Evolutionary conservation across 495 filamentous ascomycete species (phyloP).

Genomic region (Penicillium robsamsonii): DNA sequence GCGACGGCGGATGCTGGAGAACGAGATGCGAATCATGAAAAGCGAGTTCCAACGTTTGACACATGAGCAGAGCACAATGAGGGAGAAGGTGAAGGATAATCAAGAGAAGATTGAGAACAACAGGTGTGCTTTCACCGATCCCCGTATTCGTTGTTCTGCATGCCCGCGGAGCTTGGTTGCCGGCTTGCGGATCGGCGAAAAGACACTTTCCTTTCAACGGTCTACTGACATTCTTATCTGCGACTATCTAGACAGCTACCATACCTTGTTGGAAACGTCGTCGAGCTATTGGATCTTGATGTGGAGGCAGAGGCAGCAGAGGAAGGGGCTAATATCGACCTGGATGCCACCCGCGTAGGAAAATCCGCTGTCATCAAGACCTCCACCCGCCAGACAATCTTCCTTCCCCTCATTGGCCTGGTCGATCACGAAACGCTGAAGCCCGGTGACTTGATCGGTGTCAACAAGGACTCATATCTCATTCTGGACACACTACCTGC

Average conservation of each 20-base stretch:
- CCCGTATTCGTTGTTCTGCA: conserved; percentile 8
- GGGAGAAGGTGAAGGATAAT: conserved; percentile 98
- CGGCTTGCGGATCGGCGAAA: not conserved
- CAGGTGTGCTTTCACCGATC: conserved; percentile 53
- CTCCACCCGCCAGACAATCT: conserved; percentile 98
- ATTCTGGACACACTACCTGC: conserved; percentile 95
- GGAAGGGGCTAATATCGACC: conserved; percentile 96
- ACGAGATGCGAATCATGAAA: conserved; percentile 97
- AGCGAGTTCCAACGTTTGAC: conserved; percentile 92
- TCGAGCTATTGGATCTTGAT: conserved; percentile 93
- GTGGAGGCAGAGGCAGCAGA: conserved; percentile 94
- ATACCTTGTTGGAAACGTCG: conserved; percentile 97
- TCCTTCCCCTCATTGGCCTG: conserved; percentile 94
- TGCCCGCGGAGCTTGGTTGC: conserved; percentile 18
- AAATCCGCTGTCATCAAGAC: conserved; percentile 99
- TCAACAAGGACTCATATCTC: conserved; percentile 99
- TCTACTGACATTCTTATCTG: conserved; percentile 10
- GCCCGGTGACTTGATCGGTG: conserved; percentile 93
- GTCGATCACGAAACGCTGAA: conserved; percentile 92
- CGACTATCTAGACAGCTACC: conserved; percentile 76
- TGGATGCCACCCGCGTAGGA: conserved; percentile 93
- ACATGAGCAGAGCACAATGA: conserved; percentile 92
- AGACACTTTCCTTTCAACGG: not conserved
- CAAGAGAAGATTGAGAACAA: conserved; percentile 99
- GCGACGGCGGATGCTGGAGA: conserved; percentile 82